phyloP scores from a whole-genome alignment of 208 protist genomes.

The Trichomonas vaginalis region DNA sequence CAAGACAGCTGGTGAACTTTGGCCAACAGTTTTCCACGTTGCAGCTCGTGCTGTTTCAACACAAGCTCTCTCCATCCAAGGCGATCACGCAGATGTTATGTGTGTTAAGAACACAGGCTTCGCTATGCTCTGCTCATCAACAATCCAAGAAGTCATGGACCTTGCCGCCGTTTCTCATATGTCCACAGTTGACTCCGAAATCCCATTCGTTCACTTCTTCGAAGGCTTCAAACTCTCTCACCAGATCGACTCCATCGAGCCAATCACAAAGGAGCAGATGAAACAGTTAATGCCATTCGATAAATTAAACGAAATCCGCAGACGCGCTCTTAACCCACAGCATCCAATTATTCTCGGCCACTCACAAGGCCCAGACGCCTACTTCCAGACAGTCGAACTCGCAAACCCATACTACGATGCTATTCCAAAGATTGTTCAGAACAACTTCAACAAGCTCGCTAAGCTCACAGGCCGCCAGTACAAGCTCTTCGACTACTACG shows the following conservation, averaged over 20 bases:
- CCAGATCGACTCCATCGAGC: slow-evolving; percentile 25
- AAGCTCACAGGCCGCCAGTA: slow-evolving; percentile 43
- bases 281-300: slow-evolving; percentile 26
- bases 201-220: slow-evolving; percentile 41
- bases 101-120: slow-evolving; percentile 42
- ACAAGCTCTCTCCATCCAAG: slow-evolving; percentile 43
- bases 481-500: slow-evolving; percentile 48
- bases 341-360: slow-evolving; percentile 41
- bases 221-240: slow-evolving; percentile 37
- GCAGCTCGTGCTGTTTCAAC: slow-evolving; percentile 39
- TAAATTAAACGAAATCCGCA: slow-evolving; percentile 26
- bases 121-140: slow-evolving; percentile 39
- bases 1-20: slow-evolving; percentile 51
- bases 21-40: slow-evolving; percentile 51
- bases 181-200: slow-evolving; percentile 38
- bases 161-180: slow-evolving; percentile 48
- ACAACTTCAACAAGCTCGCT: slow-evolving; percentile 34
- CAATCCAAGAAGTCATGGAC: slow-evolving; percentile 48
- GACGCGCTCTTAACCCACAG: slow-evolving; percentile 39
- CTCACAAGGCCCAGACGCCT: slow-evolving; percentile 39
- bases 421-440: slow-evolving; percentile 39
- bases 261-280: background rate
- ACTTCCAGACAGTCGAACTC: slow-evolving; percentile 46
- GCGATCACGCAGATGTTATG: slow-evolving; percentile 53
- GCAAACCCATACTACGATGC: slow-evolving; percentile 38